These are phyloP conservation scores for Paramecium tetraurelia DNA, from an alignment of 73 alveolate species.

Conservation along the genomic window DNA sequence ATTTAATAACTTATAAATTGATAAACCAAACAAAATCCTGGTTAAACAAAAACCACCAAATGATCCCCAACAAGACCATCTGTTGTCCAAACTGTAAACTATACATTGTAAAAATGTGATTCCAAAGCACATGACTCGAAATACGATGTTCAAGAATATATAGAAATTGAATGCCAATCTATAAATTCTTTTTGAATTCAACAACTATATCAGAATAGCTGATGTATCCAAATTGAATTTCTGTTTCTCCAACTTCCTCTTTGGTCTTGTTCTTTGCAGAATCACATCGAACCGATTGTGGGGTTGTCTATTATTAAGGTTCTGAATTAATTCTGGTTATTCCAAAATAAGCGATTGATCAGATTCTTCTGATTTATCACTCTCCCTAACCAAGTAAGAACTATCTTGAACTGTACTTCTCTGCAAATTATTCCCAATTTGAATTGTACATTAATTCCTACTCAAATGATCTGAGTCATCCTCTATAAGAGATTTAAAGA, in stretches of 20 bases:
- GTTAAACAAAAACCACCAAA: neutral
- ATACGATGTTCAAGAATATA: neutral
- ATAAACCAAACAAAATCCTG: neutral
- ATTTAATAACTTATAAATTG: neutral
- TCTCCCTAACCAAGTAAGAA: neutral
- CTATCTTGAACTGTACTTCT: neutral
- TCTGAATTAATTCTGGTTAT: neutral
- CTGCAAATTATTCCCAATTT: neutral
- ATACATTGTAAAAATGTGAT: neutral
- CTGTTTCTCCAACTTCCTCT: neutral
- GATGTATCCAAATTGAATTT: slow-evolving; percentile 5
- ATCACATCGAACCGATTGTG: neutral
- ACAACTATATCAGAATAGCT: neutral
- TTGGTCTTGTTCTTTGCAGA: neutral
- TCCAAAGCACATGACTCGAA: neutral
- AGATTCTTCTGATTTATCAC: neutral
- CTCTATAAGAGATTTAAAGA: neutral
- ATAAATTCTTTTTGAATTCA: neutral
- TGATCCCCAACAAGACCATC: neutral
- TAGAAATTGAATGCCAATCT: neutral
- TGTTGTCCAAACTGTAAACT: neutral
- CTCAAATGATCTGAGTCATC: neutral
- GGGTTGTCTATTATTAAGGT: neutral
- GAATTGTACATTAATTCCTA: neutral
- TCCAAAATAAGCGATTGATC: neutral